Evolutionary conservation across 768 basidiomycete species (phyloP), one percentile per base, ranked within the genome.

Genomic region (Lactarius vividus): DNA sequence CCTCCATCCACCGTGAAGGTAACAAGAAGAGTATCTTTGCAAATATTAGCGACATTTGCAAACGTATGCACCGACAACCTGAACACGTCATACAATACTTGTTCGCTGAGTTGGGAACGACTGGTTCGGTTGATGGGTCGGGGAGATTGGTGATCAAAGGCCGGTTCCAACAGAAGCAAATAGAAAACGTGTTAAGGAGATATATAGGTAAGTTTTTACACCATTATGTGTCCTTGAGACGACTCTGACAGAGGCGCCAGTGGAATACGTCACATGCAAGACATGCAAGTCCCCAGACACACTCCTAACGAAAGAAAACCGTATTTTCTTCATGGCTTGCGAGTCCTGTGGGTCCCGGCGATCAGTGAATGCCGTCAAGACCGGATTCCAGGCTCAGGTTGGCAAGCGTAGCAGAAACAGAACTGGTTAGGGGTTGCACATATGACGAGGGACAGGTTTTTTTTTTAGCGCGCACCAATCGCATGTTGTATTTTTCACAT

Each of bases 251-350:
- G 18, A 52, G 26, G 40, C 26, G 44, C 52, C 70, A 96, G 96
- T 96, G 67, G 96, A 98, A 80, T 98, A 98, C 78, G 96, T 98
- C 67, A 96, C 96, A 44, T 99, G 97, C 86, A 96, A 97, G 79
- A 98, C 96, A 46, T 99, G 97, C 84, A 99, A 98, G 80, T 98
- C 96, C 1, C 93, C 93, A 54, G 97, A 99, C 76, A 99, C 97
- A 2, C 85, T 97, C 23, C 85, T 99, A 42, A 89, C 91, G 33
- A 99, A 98, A 78, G 96, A 98, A 80, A 97, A 97, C 77, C 92
- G 97, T 79, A 93, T 99, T 75, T 98, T 96, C 84, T 99, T 99
- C 84, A 91, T 93, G 86, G 84, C 92, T 0, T 95, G 93, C 79
- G 90, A 95, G 77, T 90, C 91, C 7, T 96, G 94, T 72, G 94